Percentiles rank a stretch among this genome's conserved stretches.
These are phyloP conservation scores for Xylaria hypoxylon DNA, from an alignment of 2,329 filamentous ascomycete genomes.

Conservation along the genomic window DNA sequence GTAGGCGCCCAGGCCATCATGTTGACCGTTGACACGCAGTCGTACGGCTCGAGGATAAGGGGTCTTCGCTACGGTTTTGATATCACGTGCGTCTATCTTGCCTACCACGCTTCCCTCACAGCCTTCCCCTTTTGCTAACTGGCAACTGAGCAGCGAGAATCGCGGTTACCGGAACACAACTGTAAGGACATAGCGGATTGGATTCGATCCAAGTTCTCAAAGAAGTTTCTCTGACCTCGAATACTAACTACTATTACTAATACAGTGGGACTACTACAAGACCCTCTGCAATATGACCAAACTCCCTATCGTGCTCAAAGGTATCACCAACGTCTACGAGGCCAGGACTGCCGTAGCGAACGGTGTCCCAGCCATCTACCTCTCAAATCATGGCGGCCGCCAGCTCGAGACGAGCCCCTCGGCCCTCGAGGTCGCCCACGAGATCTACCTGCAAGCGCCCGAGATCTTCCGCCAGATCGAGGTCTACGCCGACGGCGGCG, in stretches of 20 bases:
- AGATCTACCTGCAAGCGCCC: conserved; percentile 48
- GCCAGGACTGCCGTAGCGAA: conserved; percentile 47
- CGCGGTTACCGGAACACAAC: conserved; percentile 21
- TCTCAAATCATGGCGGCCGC: conserved; percentile 54
- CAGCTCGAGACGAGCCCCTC: conserved; percentile 50
- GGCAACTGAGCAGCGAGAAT: conserved; percentile 5
- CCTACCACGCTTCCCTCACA: background rate
- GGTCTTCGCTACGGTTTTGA: conserved; percentile 18
- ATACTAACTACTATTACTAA: too few species aligned
- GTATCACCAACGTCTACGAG: conserved; percentile 52
- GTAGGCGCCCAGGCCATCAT: conserved; percentile 40
- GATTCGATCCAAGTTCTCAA: conserved; percentile 15
- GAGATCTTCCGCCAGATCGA: conserved; percentile 49
- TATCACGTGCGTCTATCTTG: conserved; percentile 13
- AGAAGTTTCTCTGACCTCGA: conserved; percentile 27
- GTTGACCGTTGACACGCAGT: conserved; percentile 39
- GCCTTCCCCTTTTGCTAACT: conserved; percentile 6
- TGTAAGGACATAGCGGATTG: conserved; percentile 11
- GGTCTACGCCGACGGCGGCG: conserved; percentile 52
- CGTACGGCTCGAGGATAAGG: conserved; percentile 24
- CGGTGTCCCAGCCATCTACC: conserved; percentile 49
- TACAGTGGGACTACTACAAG: conserved; percentile 47
- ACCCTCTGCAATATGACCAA: conserved; percentile 40
- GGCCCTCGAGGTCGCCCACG: conserved; percentile 49
- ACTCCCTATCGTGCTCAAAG: conserved; percentile 43